Percentiles rank a stretch among this genome's conserved stretches.
Evolutionary conservation across 2,329 filamentous ascomycete species (phyloP).

Genomic region (Ophiosphaerella korrae): DNA sequence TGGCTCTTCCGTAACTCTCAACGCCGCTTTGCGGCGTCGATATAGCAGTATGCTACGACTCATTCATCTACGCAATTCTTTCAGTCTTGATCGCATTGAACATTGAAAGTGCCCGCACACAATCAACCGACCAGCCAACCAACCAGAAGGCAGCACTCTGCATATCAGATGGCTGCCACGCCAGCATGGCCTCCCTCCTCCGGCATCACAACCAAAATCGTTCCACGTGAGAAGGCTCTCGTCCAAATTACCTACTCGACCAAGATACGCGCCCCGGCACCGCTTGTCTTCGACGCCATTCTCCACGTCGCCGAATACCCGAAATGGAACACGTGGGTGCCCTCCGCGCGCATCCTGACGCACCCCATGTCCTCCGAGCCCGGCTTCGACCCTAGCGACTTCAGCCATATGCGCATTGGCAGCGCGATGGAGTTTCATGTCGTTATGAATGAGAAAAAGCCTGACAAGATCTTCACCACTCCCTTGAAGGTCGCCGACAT

Average conservation of each 20-base stretch:
- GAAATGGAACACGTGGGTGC: conserved; percentile 27
- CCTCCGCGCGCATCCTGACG: conserved; percentile 12
- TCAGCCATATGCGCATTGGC: conserved; percentile 11
- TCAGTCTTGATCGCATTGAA: too few species aligned
- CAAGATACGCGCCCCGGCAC: conserved; percentile 17
- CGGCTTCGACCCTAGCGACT: not conserved
- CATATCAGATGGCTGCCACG: not conserved
- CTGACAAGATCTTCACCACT: conserved; percentile 12
- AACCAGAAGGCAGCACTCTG: too few species aligned
- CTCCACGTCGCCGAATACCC: conserved; percentile 19
- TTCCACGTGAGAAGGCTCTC: conserved; percentile 12
- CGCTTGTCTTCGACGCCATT: conserved; percentile 23
- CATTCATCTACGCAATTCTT: too few species aligned
- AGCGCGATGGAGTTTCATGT: conserved; percentile 24
- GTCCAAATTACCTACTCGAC: conserved; percentile 9
- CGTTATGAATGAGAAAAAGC: conserved; percentile 19
- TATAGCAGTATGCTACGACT: too few species aligned
- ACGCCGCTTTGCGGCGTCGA: too few species aligned
- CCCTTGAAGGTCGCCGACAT: conserved; percentile 24
- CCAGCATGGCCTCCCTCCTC: conserved; percentile 12
- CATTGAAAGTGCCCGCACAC: too few species aligned
- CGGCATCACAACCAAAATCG: conserved; percentile 13
- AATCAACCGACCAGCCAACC: too few species aligned
- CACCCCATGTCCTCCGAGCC: conserved; percentile 7
- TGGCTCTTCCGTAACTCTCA: too few species aligned